These are phyloP conservation scores for Neoarthrinium moseri DNA, from an alignment of 2,329 filamentous ascomycete genomes.

Conservation along the genomic window DNA sequence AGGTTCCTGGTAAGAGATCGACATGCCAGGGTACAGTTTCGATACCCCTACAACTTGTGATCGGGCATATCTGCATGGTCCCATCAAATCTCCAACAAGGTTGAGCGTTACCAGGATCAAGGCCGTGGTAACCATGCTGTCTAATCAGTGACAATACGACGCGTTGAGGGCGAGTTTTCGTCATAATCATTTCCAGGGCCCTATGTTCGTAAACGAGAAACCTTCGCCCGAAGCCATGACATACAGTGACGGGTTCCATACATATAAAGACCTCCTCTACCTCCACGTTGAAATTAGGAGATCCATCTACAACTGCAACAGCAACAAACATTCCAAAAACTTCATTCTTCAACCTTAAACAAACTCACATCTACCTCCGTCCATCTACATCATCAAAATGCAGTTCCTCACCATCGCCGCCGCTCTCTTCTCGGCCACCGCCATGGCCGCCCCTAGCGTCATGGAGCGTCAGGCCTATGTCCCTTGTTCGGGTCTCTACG, in stretches of 20 bases:
- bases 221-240: too few species aligned
- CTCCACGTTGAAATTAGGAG: not conserved
- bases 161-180: not conserved
- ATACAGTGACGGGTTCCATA: not conserved
- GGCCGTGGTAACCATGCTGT: not conserved
- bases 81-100: constrained; percentile 7
- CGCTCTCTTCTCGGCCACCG: constrained; percentile 9
- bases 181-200: not conserved
- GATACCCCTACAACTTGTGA: not conserved
- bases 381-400: constrained; percentile 2
- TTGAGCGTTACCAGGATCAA: not conserved
- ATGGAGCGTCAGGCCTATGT: constrained; percentile 25
- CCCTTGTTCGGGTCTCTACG: constrained; percentile 42
- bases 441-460: constrained; percentile 7
- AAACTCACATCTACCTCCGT: not conserved
- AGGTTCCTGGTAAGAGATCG: constrained; percentile 1
- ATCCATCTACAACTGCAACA: not conserved
- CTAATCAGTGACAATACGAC: too few species aligned
- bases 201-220: too few species aligned
- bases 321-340: not conserved
- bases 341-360: not conserved
- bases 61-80: constrained; percentile 3
- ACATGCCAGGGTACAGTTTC: not conserved
- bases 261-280: constrained; percentile 5
- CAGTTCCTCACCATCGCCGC: constrained; percentile 8